phyloP scores from a whole-genome alignment of 2,329 filamentous ascomycete genomes.

The Neopestalotiopsis sp. region DNA sequence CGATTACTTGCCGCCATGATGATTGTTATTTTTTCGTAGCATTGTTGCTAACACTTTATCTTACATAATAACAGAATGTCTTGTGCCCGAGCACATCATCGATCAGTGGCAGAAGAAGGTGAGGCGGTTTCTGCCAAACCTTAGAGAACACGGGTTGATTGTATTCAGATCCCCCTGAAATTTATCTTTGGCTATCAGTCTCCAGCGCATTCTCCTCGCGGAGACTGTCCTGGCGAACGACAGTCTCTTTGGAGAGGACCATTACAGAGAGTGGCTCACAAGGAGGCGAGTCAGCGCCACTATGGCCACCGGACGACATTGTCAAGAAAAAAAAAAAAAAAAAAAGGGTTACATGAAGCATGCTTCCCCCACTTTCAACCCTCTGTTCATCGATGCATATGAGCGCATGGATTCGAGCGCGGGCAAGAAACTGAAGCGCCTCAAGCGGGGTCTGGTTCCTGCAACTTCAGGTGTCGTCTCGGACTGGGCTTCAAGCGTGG shows the following conservation, averaged over 20 bases:
- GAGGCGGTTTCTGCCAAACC: constrained; percentile 31
- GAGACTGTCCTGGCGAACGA: constrained; percentile 46
- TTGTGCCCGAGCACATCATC: constrained; percentile 47
- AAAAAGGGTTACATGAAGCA: no score
- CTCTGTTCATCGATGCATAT: constrained; percentile 32
- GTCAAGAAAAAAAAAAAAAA: no score
- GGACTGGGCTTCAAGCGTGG: constrained; percentile 20
- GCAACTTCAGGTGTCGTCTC: background rate
- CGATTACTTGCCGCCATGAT: no score
- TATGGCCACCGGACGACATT: no score
- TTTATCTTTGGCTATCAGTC: background rate
- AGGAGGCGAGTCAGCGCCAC: background rate
- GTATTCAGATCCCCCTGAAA: background rate
- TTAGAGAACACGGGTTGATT: background rate
- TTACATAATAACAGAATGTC: no score
- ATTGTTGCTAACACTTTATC: no score
- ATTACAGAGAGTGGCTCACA: constrained; percentile 28
- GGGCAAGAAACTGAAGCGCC: constrained; percentile 28
- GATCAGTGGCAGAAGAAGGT: constrained; percentile 45
- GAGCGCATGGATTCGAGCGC: constrained; percentile 38
- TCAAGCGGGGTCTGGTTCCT: constrained; percentile 16
- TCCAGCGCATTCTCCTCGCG: constrained; percentile 31
- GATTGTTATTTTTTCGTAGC: no score
- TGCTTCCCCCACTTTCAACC: background rate
- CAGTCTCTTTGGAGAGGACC: constrained; percentile 27